phyloP scores from a whole-genome alignment of 495 filamentous ascomycete genomes.

The Aspergillus carlsbadensis region DNA sequence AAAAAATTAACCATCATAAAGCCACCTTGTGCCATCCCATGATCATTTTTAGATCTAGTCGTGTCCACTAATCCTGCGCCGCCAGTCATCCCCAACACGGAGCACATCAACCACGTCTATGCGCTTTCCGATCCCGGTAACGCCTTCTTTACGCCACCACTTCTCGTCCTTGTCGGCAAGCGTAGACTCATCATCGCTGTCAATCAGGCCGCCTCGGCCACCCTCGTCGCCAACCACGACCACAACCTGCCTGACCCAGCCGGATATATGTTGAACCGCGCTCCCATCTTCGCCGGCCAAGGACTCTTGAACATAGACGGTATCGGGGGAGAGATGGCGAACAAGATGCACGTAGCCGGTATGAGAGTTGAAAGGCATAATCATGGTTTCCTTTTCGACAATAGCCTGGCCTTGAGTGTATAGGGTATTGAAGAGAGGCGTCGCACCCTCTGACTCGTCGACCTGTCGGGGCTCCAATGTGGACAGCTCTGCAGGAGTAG shows the following conservation, averaged over 20 bases:
- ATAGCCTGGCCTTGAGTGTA: slow-evolving; percentile 72
- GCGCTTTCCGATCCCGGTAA: slow-evolving; percentile 80
- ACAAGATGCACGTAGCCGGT: slow-evolving; percentile 80
- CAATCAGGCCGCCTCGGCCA: slow-evolving; percentile 80
- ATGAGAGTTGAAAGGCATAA: slow-evolving; percentile 80
- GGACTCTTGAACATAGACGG: slow-evolving; percentile 82
- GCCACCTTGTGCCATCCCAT: slow-evolving; percentile 18
- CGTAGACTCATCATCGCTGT: slow-evolving; percentile 79
- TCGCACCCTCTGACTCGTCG: slow-evolving; percentile 34
- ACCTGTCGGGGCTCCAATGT: slow-evolving; percentile 44
- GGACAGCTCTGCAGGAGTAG: slow-evolving; percentile 53
- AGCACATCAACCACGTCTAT: slow-evolving; percentile 81
- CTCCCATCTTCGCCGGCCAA: slow-evolving; percentile 70
- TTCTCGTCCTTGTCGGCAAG: slow-evolving; percentile 55
- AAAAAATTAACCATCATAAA: slow-evolving; percentile 23
- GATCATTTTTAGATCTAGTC: slow-evolving; percentile 49
- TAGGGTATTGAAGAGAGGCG: slow-evolving; percentile 67
- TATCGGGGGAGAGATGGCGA: slow-evolving; percentile 75
- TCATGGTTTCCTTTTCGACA: slow-evolving; percentile 78
- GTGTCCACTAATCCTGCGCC: slow-evolving; percentile 65
- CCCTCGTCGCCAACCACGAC: slow-evolving; percentile 83
- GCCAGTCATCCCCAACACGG: slow-evolving; percentile 80
- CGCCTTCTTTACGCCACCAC: slow-evolving; percentile 83
- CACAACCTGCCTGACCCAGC: slow-evolving; percentile 81
- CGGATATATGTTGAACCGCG: slow-evolving; percentile 66